Conservation (phyloP, 2,329 filamentous ascomycete species). For the Monosporascus sp. region DNA sequence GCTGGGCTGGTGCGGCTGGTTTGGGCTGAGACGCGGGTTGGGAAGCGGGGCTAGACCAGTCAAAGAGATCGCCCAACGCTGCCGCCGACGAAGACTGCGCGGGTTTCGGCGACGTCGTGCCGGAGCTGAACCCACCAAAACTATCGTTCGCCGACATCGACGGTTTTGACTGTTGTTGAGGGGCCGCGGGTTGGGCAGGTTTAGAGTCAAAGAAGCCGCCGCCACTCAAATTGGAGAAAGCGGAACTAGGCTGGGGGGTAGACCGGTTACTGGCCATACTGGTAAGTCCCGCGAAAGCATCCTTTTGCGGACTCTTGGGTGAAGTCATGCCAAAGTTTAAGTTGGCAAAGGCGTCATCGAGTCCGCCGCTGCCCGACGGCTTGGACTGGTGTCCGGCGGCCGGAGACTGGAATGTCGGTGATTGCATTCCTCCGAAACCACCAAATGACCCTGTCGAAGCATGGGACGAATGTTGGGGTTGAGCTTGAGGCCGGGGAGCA, state of each 20-base stretch:
- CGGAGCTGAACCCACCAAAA: slow-evolving; percentile 55
- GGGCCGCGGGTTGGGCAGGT: slow-evolving; percentile 51
- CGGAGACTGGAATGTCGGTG: slow-evolving; percentile 52
- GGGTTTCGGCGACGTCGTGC: slow-evolving; percentile 36
- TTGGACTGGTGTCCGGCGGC: slow-evolving; percentile 43
- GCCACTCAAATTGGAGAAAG: slow-evolving; percentile 48
- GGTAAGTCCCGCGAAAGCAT: slow-evolving; percentile 32
- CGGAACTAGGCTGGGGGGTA: slow-evolving; percentile 37
- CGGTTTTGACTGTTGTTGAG: slow-evolving; percentile 45
- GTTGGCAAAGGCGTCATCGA: slow-evolving; percentile 76
- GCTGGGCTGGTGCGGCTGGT: slow-evolving; percentile 33
- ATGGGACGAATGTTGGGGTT: slow-evolving; percentile 46
- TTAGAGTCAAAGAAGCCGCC: slow-evolving; percentile 80
- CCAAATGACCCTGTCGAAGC: slow-evolving; percentile 60
- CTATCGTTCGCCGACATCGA: slow-evolving; percentile 45
- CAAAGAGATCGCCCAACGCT: slow-evolving; percentile 75
- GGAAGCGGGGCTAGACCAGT: slow-evolving; percentile 53
- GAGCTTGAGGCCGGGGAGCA: slow-evolving; percentile 67
- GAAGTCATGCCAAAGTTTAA: slow-evolving; percentile 53
- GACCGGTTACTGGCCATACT: slow-evolving; percentile 32
- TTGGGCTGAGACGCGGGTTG: slow-evolving; percentile 39
- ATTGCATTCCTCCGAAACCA: slow-evolving; percentile 63
- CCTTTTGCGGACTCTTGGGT: slow-evolving; percentile 30
- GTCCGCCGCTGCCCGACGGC: slow-evolving; percentile 49
- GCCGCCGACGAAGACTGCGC: slow-evolving; percentile 46